Percentiles rank a stretch among this genome's conserved stretches.
Conservation (phyloP, 2,329 filamentous ascomycete genomes). For the Didymella arachidicola region DNA sequence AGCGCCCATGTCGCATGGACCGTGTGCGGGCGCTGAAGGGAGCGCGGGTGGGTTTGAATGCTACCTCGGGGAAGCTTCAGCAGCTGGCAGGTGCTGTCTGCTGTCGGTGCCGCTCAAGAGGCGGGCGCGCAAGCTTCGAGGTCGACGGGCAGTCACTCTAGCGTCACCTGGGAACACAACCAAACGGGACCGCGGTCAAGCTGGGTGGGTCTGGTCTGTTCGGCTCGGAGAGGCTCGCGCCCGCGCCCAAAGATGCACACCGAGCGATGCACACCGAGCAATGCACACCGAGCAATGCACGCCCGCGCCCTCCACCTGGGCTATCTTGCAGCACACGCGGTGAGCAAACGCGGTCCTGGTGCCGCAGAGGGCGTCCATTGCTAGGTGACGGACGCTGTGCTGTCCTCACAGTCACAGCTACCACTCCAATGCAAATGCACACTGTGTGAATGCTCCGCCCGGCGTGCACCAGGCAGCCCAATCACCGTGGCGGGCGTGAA, state of each 20-base stretch:
- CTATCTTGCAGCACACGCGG: not conserved
- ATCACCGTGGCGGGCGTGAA: constrained; percentile 1
- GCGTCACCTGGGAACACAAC: not conserved
- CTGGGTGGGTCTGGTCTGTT: not conserved
- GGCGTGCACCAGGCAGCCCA: constrained; percentile 6
- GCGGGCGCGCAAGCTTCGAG: constrained; percentile 11
- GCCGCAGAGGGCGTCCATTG: not conserved
- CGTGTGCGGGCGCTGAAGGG: constrained; percentile 18
- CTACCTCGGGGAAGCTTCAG: not conserved
- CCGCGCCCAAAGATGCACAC: not conserved
- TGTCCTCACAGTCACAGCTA: not conserved
- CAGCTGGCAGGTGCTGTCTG: constrained; percentile 3
- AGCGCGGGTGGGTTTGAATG: constrained; percentile 1
- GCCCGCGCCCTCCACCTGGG: not conserved
- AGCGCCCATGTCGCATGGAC: constrained; percentile 44
- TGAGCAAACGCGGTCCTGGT: not conserved
- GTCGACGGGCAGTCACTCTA: constrained; percentile 6
- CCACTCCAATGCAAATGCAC: not conserved
- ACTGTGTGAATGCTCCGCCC: constrained; percentile 13
- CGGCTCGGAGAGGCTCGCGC: not conserved
- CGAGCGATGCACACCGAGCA: constrained; percentile 1
- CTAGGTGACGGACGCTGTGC: not conserved
- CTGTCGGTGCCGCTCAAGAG: constrained; percentile 7
- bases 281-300: constrained; percentile 1
- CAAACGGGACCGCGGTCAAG: constrained; percentile 10